Evolutionary conservation across 169 alveolate species (phyloP).

Genomic region (Plasmodium berghei): DNA sequence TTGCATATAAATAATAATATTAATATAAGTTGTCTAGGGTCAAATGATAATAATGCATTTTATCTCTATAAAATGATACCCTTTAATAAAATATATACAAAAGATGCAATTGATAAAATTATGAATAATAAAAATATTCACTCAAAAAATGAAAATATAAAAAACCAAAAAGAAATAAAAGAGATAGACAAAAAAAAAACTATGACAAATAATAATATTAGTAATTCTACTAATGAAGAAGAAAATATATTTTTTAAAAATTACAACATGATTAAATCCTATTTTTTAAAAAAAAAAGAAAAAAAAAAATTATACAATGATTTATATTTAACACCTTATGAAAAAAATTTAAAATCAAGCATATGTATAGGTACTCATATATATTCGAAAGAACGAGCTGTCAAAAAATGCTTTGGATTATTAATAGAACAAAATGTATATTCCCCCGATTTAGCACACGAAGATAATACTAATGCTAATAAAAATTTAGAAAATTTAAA

Average conservation of each 20-base stretch:
- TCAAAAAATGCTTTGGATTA: slow-evolving; percentile 76
- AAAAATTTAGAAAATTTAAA: slow-evolving; percentile 75
- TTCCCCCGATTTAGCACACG: slow-evolving; percentile 42
- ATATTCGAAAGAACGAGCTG: slow-evolving; percentile 77
- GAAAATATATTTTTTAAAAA: slow-evolving; percentile 24
- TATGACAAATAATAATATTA: neutral
- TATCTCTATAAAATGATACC: slow-evolving; percentile 76
- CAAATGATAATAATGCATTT: slow-evolving; percentile 65
- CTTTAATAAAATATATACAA: slow-evolving; percentile 51
- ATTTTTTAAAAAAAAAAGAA: slow-evolving; percentile 60
- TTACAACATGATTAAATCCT: slow-evolving; percentile 37
- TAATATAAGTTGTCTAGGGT: slow-evolving; percentile 67
- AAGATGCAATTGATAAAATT: slow-evolving; percentile 59
- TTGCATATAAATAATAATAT: slow-evolving; percentile 52
- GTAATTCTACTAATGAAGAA: slow-evolving; percentile 3
- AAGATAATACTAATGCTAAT: slow-evolving; percentile 52
- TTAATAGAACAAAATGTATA: slow-evolving; percentile 68
- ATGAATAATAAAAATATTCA: slow-evolving; percentile 32
- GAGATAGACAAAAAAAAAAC: slow-evolving; percentile 3
- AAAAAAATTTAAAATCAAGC: slow-evolving; percentile 76
- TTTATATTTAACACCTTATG: slow-evolving; percentile 73
- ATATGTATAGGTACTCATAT: slow-evolving; percentile 77
- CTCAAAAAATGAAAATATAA: slow-evolving; percentile 8
- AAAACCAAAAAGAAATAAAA: slow-evolving; percentile 2
- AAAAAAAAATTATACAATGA: slow-evolving; percentile 65